Evolutionary conservation across 805 yeast species (phyloP).

Genomic region (Wickerhamomyces queroliae): DNA sequence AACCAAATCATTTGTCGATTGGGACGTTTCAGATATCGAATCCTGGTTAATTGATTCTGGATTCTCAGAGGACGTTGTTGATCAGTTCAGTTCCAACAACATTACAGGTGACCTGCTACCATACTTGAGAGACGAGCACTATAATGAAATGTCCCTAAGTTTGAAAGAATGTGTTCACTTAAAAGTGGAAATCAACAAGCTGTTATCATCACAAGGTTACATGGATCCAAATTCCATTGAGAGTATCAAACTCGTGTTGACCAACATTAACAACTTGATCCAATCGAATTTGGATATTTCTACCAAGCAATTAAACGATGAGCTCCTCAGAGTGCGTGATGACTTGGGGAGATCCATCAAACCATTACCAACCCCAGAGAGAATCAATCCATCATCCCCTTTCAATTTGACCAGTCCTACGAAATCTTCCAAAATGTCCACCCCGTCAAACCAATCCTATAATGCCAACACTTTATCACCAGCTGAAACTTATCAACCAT

Average conservation of each 20-base stretch:
- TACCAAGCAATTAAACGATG: slow-evolving; percentile 8
- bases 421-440: slow-evolving; percentile 3
- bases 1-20: slow-evolving; percentile 5
- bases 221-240: slow-evolving; percentile 8
- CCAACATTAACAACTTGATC: slow-evolving; percentile 11
- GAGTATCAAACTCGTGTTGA: slow-evolving; percentile 6
- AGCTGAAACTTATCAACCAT: neutral
- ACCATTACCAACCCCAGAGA: slow-evolving; percentile 21
- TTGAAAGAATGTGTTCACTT: slow-evolving; percentile 53
- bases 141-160: slow-evolving; percentile 63
- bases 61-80: slow-evolving; percentile 12
- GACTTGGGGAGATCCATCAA: slow-evolving; percentile 8
- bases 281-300: slow-evolving; percentile 8
- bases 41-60: slow-evolving; percentile 16
- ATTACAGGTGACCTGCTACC: slow-evolving; percentile 71
- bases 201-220: slow-evolving; percentile 26
- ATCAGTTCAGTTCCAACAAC: slow-evolving; percentile 46
- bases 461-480: slow-evolving; percentile 1
- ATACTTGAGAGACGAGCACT: slow-evolving; percentile 61
- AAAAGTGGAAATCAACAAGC: slow-evolving; percentile 51
- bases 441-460: slow-evolving; percentile 7
- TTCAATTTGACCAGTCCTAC: slow-evolving; percentile 26
- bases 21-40: slow-evolving; percentile 20
- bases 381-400: slow-evolving; percentile 19
- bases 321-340: slow-evolving; percentile 11